phyloP scores from a whole-genome alignment of 768 basidiomycete genomes.

The Holtermanniella nyarrowii region DNA sequence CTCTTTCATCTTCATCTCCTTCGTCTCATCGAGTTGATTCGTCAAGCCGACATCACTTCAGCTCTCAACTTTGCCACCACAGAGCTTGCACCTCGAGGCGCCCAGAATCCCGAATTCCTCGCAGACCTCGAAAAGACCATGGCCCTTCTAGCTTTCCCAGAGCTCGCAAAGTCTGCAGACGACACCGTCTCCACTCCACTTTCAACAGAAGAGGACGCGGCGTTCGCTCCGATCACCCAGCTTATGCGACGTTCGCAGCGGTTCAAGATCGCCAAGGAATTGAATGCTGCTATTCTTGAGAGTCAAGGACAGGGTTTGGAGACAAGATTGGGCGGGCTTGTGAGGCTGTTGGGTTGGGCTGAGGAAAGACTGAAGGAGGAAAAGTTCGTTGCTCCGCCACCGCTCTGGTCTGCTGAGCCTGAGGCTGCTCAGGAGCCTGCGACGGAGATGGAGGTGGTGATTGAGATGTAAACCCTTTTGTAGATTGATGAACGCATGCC shows the following conservation, averaged over 20 bases:
- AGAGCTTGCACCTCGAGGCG: constrained; percentile 87
- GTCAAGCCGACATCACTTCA: constrained; percentile 62
- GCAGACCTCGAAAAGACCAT: constrained; percentile 87
- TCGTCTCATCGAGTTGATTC: constrained; percentile 87
- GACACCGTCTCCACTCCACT: constrained; percentile 14
- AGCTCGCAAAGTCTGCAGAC: constrained; percentile 35
- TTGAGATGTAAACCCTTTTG: no score
- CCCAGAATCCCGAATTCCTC: constrained; percentile 88
- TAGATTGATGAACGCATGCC: no score
- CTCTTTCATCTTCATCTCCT: constrained; percentile 96
- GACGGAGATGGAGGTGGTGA: no score
- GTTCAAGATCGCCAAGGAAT: constrained; percentile 86
- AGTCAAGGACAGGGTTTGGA: constrained; percentile 84
- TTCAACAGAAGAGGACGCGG: constrained; percentile 15
- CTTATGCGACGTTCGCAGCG: constrained; percentile 77
- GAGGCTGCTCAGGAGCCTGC: no score
- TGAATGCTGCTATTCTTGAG: constrained; percentile 91
- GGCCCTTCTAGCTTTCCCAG: constrained; percentile 60
- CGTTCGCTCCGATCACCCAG: constrained; percentile 59
- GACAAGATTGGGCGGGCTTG: constrained; percentile 71
- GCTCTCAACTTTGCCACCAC: constrained; percentile 85
- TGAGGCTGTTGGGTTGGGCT: constrained; percentile 81
- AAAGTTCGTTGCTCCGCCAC: constrained; percentile 3
- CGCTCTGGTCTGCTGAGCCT: no score
- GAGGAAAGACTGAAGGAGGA: constrained; percentile 61